Base-by-base conservation (phyloP, 1,284 basidiomycete genomes). In the Sphaerobolus stellatus region DNA sequence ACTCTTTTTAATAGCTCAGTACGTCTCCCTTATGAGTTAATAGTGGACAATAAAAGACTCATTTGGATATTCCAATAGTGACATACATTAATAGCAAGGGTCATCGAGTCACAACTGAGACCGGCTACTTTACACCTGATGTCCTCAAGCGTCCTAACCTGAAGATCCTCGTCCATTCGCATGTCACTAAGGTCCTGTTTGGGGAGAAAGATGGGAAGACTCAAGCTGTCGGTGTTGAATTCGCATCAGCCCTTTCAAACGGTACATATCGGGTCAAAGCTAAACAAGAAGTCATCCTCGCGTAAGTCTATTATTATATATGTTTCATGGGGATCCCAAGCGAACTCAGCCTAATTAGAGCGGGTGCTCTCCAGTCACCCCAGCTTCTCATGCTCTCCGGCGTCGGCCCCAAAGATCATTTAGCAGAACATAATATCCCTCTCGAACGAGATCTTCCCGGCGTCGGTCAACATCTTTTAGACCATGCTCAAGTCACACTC, bases 311-410 rank as follows among this genome's bases (percentile, higher is more conserved):
- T 40, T 31, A 48, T 41, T 52, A 25, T 22, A 13, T 11, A 41
- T 18, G 13, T 22, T 40, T 27, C 18, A 18, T 24, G 40, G 41
- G 14, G 14, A 34, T 4, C 38, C 11, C 22, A 24, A 18, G 25
- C 50, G 31, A 2, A 40, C 24, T 50, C 20, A 44, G 20, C n/a
- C 50, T 29, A 4, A 5, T 28, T 57, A 88, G 87, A 33, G 82
- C 79, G 24, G 85, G 86, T 0, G 77, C 83, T 0, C 67, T 87
- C 8, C 82, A 85, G 54, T 78, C 82, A 11, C 86, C 86, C 11
- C 82, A 90, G 74, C 78, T 91, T 38, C 76, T 92, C 13, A 77
- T 89, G 74, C 74, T 88, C 30, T 86, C 84, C 16, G 88, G 88
- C 4, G 66, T 89, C 22, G 87, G 87, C 0, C 81, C 84, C 18